These are phyloP conservation scores for Solidago caesia DNA, from an alignment of 129 eudicot genomes.

Conservation along the genomic window DNA sequence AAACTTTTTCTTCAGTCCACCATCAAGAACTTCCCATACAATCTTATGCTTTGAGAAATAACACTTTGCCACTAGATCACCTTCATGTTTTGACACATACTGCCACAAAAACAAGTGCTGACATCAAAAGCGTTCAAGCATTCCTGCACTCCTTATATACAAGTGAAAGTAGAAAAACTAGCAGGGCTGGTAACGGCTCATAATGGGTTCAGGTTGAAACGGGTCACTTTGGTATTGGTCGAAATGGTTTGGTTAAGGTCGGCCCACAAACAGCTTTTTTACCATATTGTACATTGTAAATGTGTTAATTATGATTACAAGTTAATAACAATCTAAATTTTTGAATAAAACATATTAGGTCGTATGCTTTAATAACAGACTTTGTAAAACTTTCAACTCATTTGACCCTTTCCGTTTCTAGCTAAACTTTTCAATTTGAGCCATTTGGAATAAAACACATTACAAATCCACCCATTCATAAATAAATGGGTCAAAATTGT, in stretches of 20 bases:
- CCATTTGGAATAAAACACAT: conserved; percentile 2
- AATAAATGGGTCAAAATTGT: conserved; percentile 6
- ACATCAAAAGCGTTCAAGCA: conserved; percentile 1
- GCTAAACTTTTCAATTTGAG: not conserved
- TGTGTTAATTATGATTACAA: too few species aligned
- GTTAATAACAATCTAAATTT: not conserved
- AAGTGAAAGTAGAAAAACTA: conserved; percentile 5
- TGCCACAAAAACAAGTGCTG: conserved; percentile 32
- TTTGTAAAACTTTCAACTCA: too few species aligned
- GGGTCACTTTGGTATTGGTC: not conserved
- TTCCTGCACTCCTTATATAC: not conserved
- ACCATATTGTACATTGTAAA: not conserved
- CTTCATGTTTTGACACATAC: conserved; percentile 74
- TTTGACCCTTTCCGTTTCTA: too few species aligned
- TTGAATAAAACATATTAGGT: not conserved
- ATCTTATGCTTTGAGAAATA: conserved; percentile 91
- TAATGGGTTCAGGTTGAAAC: not conserved
- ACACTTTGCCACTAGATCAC: conserved; percentile 87
- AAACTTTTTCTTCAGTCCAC: conserved; percentile 81
- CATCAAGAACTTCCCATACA: conserved; percentile 94
- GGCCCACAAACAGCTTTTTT: not conserved
- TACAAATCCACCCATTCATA: not conserved
- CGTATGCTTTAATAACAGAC: too few species aligned
- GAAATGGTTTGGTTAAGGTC: not conserved
- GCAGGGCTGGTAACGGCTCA: not conserved